Evolutionary conservation across 1,139 yeast species (phyloP), one percentile per base, ranked within the genome.

Genomic region (Blastobotrys raffinosifermentans): DNA sequence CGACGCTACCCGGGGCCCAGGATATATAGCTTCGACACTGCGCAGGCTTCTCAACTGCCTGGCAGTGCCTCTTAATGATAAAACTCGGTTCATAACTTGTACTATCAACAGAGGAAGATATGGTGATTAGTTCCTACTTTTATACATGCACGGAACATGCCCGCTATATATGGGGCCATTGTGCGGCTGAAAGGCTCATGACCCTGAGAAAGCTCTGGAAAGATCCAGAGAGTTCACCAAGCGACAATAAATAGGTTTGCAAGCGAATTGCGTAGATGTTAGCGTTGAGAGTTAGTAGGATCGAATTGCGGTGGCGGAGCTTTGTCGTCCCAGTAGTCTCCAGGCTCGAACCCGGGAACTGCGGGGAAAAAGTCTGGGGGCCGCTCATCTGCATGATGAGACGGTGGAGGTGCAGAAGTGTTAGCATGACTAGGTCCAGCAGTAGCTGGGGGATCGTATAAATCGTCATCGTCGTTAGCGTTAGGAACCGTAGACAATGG

Each of bases 311-410:
- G 40, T 2, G 35, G 33, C 8, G 44, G 41, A 2, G 43, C 41
- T 31, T 57, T 55, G 21, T 57, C 60, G 39, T 57, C 60, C 51
- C 54, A 53, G 44, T 57, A 57, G 31, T 57, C 61, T n/a, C 55
- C 58, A 4, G 51, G 48, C 15, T 47, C 45, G 36, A 56, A 57
- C 8, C 61, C 59, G 4, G 58, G 55, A 9, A 50, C 32, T 13
- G 48, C 46, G 1, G 50, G 48, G 19, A 38, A 43, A 32, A 50
- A 49, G 7, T 35, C 34, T 6, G 45, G 49, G 10, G 44, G 47
- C 9, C 37, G 40, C 10, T 23, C 19, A 7, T 36, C 35, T 19
- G 11, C 30, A 25, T 26, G 16, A 15, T 13, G 29, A 4, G 14
- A 17, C 19, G 37, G 14, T 11, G 30, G 8, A 14, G 30, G 16